These are phyloP conservation scores for Neohortaea acidophila DNA, from an alignment of 495 filamentous ascomycete species.

Conservation along the genomic window DNA sequence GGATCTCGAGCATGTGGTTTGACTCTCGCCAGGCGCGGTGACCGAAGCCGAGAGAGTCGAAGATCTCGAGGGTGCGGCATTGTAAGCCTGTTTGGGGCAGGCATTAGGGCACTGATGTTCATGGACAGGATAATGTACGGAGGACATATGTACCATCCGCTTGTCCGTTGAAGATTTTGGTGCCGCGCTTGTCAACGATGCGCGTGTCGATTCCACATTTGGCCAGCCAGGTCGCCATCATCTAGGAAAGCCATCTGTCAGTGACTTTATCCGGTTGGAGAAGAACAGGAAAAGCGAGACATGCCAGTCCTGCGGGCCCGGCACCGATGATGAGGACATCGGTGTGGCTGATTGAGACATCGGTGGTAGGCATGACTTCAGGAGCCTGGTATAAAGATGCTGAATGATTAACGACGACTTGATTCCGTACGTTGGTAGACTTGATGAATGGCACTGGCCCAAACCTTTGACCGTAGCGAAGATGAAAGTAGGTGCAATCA, in stretches of 20 bases:
- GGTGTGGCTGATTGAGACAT: no score
- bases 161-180: constrained; percentile 41
- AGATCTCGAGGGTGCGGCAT: constrained; percentile 45
- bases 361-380: no score
- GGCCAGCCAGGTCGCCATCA: constrained; percentile 49
- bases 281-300: not conserved
- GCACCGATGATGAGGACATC: constrained; percentile 11
- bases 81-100: constrained; percentile 30
- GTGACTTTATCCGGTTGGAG: not conserved
- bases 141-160: constrained; percentile 35
- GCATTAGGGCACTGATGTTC: no score
- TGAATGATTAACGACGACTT: no score
- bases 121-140: no score
- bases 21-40: constrained; percentile 46
- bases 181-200: constrained; percentile 46
- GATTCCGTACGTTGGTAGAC: no score
- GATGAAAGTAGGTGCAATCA: no score
- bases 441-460: no score
- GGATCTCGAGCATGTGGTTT: constrained; percentile 36
- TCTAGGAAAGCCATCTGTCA: constrained; percentile 15
- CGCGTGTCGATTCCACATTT: constrained; percentile 42
- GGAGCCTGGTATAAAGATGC: no score
- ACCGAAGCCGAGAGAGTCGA: constrained; percentile 30
- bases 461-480: no score
- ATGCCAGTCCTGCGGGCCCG: not conserved